A percentile compares a stretch with the other conserved stretches of the same genome.
Conservation (phyloP, 306 rosid genomes). For the Cucumis melo region DNA sequence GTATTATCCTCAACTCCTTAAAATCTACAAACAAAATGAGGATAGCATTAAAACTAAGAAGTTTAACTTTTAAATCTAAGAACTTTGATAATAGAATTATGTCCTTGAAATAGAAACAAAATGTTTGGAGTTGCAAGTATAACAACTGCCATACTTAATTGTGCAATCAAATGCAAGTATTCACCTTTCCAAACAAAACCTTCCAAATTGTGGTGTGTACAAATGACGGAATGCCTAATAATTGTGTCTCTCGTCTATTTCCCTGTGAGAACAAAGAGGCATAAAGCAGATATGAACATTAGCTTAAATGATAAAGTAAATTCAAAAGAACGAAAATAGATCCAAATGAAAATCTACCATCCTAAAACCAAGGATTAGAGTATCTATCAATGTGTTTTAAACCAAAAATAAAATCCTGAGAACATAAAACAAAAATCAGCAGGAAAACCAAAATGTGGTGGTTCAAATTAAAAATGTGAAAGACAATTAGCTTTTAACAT, state of each 20-base stretch:
- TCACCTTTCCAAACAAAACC: constrained; percentile 91
- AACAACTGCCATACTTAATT: not conserved
- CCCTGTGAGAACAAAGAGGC: constrained; percentile 44
- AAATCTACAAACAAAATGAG: too few species aligned
- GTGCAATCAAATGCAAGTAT: not conserved
- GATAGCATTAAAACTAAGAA: too few species aligned
- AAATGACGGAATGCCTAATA: constrained; percentile 81
- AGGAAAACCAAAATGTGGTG: not conserved
- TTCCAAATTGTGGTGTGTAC: constrained; percentile 99
- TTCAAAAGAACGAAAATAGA: not conserved
- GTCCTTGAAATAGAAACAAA: too few species aligned
- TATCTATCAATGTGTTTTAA: too few species aligned
- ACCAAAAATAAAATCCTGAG: too few species aligned
- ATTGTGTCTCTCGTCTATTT: constrained; percentile 88
- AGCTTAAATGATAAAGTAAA: not conserved
- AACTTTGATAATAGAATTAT: too few species aligned
- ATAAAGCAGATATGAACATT: not conserved
- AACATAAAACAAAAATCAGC: not conserved
- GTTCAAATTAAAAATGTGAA: not conserved
- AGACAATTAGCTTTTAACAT: not conserved
- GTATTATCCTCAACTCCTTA: too few species aligned
- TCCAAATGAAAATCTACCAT: not conserved
- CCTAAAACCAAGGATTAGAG: not conserved
- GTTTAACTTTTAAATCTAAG: too few species aligned
- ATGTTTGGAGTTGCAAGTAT: not conserved